Evolutionary conservation across 2,329 filamentous ascomycete species (phyloP).

Genomic region (Cadophora gregata): DNA sequence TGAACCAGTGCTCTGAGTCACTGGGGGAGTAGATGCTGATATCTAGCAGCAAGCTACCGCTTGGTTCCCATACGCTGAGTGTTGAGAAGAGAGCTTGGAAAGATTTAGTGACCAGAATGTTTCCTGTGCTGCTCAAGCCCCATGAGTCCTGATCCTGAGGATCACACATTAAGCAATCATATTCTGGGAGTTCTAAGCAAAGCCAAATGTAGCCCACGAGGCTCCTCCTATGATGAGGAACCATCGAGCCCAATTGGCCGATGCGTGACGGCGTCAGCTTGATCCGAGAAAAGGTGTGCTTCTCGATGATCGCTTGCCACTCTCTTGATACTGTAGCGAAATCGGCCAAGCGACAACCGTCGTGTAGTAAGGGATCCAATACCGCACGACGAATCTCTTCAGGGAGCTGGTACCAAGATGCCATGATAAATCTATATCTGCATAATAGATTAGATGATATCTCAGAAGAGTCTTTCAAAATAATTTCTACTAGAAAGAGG

Average conservation of each 20-base stretch:
- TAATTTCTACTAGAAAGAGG: too few species aligned
- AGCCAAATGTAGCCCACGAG: conserved; percentile 34
- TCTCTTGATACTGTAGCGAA: conserved; percentile 34
- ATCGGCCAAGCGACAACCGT: conserved; percentile 30
- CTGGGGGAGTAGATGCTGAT: conserved; percentile 48
- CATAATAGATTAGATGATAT: too few species aligned
- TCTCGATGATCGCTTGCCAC: conserved; percentile 32
- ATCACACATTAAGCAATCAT: conserved; percentile 30
- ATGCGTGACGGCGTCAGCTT: conserved; percentile 30
- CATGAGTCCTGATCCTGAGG: conserved; percentile 31
- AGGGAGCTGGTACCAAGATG: conserved; percentile 27
- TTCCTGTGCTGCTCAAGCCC: conserved; percentile 37
- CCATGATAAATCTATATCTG: background rate
- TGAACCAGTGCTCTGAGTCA: conserved; percentile 47
- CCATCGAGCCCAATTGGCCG: conserved; percentile 29
- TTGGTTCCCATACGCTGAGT: conserved; percentile 45
- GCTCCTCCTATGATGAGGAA: conserved; percentile 30
- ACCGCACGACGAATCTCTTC: conserved; percentile 30
- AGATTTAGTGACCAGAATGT: conserved; percentile 40
- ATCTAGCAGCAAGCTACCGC: conserved; percentile 46
- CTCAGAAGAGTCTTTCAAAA: too few species aligned
- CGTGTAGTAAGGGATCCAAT: conserved; percentile 29
- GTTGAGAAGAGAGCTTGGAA: conserved; percentile 43
- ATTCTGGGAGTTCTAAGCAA: conserved; percentile 33
- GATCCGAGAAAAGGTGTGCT: conserved; percentile 29